Evolutionary conservation across 2,329 filamentous ascomycete genomes (phyloP).

Genomic region (Diplodia seriata): DNA sequence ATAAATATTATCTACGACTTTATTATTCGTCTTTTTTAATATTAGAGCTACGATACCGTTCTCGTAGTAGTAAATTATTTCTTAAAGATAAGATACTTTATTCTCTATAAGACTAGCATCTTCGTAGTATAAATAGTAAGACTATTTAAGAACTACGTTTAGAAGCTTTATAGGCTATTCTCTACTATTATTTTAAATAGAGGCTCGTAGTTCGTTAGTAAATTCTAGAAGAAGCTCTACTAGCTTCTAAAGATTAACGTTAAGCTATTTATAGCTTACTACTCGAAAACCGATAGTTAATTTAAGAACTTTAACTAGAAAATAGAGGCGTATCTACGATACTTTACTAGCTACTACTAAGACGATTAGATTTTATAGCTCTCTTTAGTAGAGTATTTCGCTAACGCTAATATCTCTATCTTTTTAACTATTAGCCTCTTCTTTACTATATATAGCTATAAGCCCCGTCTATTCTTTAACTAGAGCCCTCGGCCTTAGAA

Average conservation of each 20-base stretch:
- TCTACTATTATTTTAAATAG: conserved; percentile 30
- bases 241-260: conserved; percentile 25
- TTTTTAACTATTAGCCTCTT: neutral
- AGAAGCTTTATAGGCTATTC: conserved; percentile 33
- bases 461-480: conserved; percentile 11
- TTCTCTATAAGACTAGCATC: too few species aligned
- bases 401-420: conserved; percentile 12
- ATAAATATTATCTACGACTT: conserved; percentile 37
- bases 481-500: neutral
- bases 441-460: conserved; percentile 2
- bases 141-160: conserved; percentile 31
- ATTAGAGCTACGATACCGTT: conserved; percentile 10
- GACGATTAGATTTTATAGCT: conserved; percentile 22
- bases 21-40: neutral
- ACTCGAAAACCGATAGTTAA: conserved; percentile 37
- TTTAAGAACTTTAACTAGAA: conserved; percentile 35
- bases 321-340: conserved; percentile 19
- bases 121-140: too few species aligned
- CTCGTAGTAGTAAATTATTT: conserved; percentile 31
- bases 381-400: conserved; percentile 14
- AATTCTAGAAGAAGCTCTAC: conserved; percentile 35
- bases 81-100: too few species aligned
- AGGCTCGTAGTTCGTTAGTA: conserved; percentile 33
- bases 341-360: conserved; percentile 24
- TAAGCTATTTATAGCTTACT: conserved; percentile 36